Evolutionary conservation across 1,284 basidiomycete genomes (phyloP), one percentile per base, ranked within the genome.

Genomic region (Papiliotrema flavescens): DNA sequence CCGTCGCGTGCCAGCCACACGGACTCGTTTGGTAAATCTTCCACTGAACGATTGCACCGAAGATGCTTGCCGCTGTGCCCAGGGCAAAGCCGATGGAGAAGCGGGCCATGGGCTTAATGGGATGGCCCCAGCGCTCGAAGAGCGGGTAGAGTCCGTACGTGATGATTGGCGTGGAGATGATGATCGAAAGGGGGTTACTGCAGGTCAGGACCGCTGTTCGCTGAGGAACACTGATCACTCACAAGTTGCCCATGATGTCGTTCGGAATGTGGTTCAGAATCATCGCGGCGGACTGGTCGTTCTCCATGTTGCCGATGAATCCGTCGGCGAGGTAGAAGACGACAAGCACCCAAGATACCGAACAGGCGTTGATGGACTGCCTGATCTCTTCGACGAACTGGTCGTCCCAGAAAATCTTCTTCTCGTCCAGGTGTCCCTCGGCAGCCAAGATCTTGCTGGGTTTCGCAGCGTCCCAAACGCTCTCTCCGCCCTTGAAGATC

Each of bases 241-340:
- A 32, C 28, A 32, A 32, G 28, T 50, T 50, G 35, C 22, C 19
- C 22, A 34, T 50, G 40, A 81, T 56, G 58, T 80, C 79, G 70
- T 79, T 80, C 53, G 80, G 80, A 0, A 77, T 67, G 49, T 75
- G 75, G 62, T 78, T 67, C 23, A 77, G 65, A 34, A 62, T 61
- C 77, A 81, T 79, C 28, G 66, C 62, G 43, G 70, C 70, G 11
- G 72, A 73, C 73, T 78, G 76, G 46, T 70, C 69, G 62, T 77
- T 76, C 51, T 76, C 67, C 47, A 28, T 66, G 64, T 70, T 74
- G 50, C 69, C 75, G 55, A 80, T 73, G 66, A 79, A 78, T 55
- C 78, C 75, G 63, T 81, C 77, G 53, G 71, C 71, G 41, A 80
- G 67, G 61, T 70, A 73, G 73, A 79, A 80, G 60, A 80, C 70